A percentile compares a stretch with the other conserved stretches of the same genome.
Conservation (phyloP, 169 alveolate genomes). For the Plasmodium relictum region DNA sequence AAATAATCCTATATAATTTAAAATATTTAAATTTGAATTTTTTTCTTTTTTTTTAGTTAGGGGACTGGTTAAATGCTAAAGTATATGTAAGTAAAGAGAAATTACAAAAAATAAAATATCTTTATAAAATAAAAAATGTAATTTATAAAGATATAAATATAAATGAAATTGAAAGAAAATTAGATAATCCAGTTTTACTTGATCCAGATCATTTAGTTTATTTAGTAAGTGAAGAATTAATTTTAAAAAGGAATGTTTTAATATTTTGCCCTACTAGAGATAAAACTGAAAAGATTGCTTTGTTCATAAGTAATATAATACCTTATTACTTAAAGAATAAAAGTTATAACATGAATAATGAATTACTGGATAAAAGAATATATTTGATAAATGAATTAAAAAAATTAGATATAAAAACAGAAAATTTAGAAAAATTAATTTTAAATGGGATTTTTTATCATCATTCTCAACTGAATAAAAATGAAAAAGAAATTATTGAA, state of each 20-base stretch:
- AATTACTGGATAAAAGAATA: conserved; percentile 24
- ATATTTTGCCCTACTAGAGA: conserved; percentile 68
- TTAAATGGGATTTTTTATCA: conserved; percentile 66
- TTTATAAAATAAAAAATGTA: conserved; percentile 46
- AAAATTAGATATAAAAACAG: background rate
- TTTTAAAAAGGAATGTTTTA: conserved; percentile 53
- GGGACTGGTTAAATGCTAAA: conserved; percentile 59
- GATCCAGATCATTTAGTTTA: conserved; percentile 66
- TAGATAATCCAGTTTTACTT: conserved; percentile 11
- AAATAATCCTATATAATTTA: background rate
- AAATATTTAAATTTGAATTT: background rate
- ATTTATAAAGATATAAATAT: conserved; percentile 41
- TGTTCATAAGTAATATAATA: conserved; percentile 34
- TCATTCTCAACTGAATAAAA: conserved; percentile 40
- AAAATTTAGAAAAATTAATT: conserved; percentile 44
- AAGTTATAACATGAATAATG: conserved; percentile 5
- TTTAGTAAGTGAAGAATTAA: conserved; percentile 53
- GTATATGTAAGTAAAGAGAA: conserved; percentile 47
- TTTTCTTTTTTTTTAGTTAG: conserved; percentile 25
- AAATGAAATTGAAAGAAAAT: conserved; percentile 28
- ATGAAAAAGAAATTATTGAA: conserved; percentile 53
- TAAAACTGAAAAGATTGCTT: conserved; percentile 42
- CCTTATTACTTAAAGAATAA: conserved; percentile 42
- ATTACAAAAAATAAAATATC: conserved; percentile 38
- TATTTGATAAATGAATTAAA: conserved; percentile 26